Conservation (phyloP, 768 basidiomycete genomes). For the Russula dissimulans region DNA sequence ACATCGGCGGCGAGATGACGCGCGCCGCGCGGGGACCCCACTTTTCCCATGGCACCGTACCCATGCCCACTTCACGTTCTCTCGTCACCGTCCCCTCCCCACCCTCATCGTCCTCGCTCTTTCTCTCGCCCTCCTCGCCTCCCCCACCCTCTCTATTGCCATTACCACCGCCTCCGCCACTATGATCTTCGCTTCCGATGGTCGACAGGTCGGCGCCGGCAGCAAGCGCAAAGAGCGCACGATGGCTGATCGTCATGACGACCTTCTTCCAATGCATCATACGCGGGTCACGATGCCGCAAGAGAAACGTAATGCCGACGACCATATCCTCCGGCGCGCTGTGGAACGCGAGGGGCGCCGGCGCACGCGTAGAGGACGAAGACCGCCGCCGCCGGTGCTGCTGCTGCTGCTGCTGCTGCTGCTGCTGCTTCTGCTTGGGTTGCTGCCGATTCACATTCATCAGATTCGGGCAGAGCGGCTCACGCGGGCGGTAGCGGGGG, state of each 20-base stretch:
- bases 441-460: too few species aligned
- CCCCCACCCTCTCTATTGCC: background rate
- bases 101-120: background rate
- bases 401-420: too few species aligned
- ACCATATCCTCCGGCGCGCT: conserved; percentile 14
- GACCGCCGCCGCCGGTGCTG: background rate
- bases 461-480: too few species aligned
- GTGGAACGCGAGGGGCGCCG: conserved; percentile 1
- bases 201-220: background rate
- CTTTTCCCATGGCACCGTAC: background rate
- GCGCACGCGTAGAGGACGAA: background rate
- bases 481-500: too few species aligned
- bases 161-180: background rate
- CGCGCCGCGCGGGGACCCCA: conserved; percentile 7
- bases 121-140: background rate
- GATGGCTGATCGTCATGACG: conserved; percentile 6
- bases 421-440: too few species aligned
- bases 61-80: too few species aligned
- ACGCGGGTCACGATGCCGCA: background rate
- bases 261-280: background rate
- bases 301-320: conserved; percentile 13
- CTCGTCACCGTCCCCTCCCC: background rate
- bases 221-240: conserved; percentile 1
- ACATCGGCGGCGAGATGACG: conserved; percentile 1
- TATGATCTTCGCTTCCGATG: background rate